Evolutionary conservation across 176 grass and related monocot species (phyloP).

Genomic region (Oryza punctata): DNA sequence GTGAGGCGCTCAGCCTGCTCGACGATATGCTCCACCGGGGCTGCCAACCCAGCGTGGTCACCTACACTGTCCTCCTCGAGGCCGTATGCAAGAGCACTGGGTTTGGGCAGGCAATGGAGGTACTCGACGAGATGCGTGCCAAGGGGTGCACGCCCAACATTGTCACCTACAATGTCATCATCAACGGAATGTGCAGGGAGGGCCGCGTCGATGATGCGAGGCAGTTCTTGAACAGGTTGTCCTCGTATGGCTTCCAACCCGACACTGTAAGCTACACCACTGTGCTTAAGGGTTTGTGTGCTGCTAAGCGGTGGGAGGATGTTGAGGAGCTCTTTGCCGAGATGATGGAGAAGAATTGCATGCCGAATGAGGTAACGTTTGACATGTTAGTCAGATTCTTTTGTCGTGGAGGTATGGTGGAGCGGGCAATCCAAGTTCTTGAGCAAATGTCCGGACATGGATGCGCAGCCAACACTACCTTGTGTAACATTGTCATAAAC

Average conservation of each 20-base stretch:
- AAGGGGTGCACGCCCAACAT: slow-evolving; percentile 67
- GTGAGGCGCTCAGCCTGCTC: slow-evolving; percentile 51
- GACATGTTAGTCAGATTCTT: slow-evolving; percentile 69
- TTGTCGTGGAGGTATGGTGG: slow-evolving; percentile 63
- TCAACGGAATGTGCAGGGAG: slow-evolving; percentile 68
- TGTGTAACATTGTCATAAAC: slow-evolving; percentile 59
- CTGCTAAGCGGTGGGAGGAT: slow-evolving; percentile 51
- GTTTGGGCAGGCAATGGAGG: slow-evolving; percentile 49
- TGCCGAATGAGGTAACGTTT: slow-evolving; percentile 56
- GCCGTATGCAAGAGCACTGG: slow-evolving; percentile 57
- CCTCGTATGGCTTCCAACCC: slow-evolving; percentile 54
- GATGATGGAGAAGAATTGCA: slow-evolving; percentile 52
- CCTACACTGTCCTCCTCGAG: slow-evolving; percentile 69
- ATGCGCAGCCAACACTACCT: slow-evolving; percentile 52
- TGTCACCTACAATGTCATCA: slow-evolving; percentile 75
- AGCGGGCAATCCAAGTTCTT: slow-evolving; percentile 57
- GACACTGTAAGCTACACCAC: slow-evolving; percentile 68
- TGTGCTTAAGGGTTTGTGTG: slow-evolving; percentile 59
- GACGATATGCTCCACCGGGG: slow-evolving; percentile 55
- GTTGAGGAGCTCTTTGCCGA: slow-evolving; percentile 59
- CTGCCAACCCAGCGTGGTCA: slow-evolving; percentile 65
- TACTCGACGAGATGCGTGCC: slow-evolving; percentile 63
- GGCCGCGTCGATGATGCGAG: slow-evolving; percentile 47
- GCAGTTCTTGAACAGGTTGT: slow-evolving; percentile 50
- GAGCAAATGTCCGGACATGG: slow-evolving; percentile 58